Conservation (phyloP, 1,284 basidiomycete species). For the Apiotrichum sp. region DNA sequence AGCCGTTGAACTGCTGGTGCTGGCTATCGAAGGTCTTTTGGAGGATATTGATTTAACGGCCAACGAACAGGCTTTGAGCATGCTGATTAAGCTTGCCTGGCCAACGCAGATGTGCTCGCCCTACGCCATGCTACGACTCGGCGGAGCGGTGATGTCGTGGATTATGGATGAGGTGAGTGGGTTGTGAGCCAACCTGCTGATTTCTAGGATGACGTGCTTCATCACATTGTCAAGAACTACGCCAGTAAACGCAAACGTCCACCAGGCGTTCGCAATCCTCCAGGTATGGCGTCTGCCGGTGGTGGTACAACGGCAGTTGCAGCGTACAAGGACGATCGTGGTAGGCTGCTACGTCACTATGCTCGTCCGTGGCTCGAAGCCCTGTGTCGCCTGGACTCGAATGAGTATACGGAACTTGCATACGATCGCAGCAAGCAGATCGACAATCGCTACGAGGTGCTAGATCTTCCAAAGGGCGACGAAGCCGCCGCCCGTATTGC, state of each 20-base stretch:
- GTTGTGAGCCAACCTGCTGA: too few relatives aligned
- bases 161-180: constrained; percentile 55
- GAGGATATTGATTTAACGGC: constrained; percentile 62
- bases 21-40: constrained; percentile 63
- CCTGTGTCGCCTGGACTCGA: constrained; percentile 57
- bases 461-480: constrained; percentile 10
- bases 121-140: constrained; percentile 52
- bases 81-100: constrained; percentile 62
- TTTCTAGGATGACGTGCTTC: constrained; percentile 31
- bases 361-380: constrained; percentile 59
- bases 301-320: constrained; percentile 46
- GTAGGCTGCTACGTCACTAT: constrained; percentile 57
- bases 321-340: constrained; percentile 55
- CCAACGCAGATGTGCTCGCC: constrained; percentile 64
- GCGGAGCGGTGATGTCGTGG: constrained; percentile 50
- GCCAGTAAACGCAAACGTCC: constrained; percentile 42
- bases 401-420: constrained; percentile 44
- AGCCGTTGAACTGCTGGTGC: constrained; percentile 64
- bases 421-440: constrained; percentile 32
- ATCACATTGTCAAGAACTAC: constrained; percentile 32
- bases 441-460: constrained; percentile 9
- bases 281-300: constrained; percentile 51
- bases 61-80: constrained; percentile 64
- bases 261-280: constrained; percentile 58
- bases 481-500: constrained; percentile 22